Conservation (phyloP, 202 grass and related monocot species). For the Digitaria exilis region DNA sequence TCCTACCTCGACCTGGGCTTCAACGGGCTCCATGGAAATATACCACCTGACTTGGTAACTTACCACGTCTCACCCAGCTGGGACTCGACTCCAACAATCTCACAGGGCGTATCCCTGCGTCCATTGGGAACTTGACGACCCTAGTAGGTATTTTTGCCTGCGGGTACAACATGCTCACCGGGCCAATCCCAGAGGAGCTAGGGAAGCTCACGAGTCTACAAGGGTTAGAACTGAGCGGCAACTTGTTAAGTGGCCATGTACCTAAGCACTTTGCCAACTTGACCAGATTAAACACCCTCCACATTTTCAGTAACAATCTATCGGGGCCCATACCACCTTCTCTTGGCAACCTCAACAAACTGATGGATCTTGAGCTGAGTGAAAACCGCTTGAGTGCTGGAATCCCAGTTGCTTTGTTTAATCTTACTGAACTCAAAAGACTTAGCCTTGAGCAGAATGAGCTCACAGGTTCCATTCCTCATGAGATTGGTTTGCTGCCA, state of each 20-base stretch:
- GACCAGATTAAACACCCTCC: not conserved
- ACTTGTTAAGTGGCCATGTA: not conserved
- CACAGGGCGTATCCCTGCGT: constrained; percentile 21
- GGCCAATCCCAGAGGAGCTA: constrained; percentile 45
- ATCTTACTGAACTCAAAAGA: not conserved
- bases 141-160: constrained; percentile 36
- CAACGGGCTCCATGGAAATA: constrained; percentile 24
- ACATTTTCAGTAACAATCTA: not conserved
- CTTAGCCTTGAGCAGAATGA: not conserved
- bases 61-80: not conserved
- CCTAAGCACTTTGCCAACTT: not conserved
- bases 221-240: rapidly evolving
- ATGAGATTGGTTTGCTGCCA: not conserved
- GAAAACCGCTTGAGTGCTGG: not conserved
- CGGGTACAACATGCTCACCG: constrained; percentile 44
- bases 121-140: constrained; percentile 52
- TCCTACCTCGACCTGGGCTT: not conserved
- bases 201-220: not conserved
- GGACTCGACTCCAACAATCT: constrained; percentile 3
- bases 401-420: not conserved
- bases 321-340: not conserved
- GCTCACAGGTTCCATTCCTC: not conserved
- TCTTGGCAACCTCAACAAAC: not conserved
- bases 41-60: not conserved
- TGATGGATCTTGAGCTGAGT: not conserved